These are phyloP conservation scores for Pythium aphanidermatum DNA, from an alignment of 352 stramenopile species.

Conservation along the genomic window DNA sequence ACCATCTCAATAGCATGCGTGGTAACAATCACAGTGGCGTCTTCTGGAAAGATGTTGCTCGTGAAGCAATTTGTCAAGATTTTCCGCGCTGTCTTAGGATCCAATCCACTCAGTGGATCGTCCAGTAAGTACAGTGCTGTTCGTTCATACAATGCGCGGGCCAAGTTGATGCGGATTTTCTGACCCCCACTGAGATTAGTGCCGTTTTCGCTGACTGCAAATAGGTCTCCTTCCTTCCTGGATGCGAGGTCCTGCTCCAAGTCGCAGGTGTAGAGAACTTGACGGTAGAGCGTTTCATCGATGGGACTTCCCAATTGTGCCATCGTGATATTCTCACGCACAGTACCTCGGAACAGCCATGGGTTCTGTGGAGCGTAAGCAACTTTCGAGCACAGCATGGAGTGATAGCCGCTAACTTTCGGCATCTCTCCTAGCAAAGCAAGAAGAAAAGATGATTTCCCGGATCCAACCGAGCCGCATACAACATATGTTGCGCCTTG, in stretches of 20 bases:
- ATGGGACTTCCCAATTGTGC: constrained; percentile 18
- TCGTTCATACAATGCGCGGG: constrained; percentile 71
- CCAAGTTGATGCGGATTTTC: constrained; percentile 74
- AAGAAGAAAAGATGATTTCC: constrained; percentile 95
- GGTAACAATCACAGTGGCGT: constrained; percentile 60
- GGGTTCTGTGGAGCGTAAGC: constrained; percentile 76
- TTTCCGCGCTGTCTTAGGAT: constrained; percentile 46
- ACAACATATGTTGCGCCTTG: constrained; percentile 49
- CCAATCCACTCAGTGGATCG: constrained; percentile 80
- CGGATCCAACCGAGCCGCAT: constrained; percentile 88
- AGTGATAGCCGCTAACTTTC: constrained; percentile 20
- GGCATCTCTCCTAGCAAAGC: constrained; percentile 96
- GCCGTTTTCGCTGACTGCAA: constrained; percentile 62
- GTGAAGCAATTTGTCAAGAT: constrained; percentile 32
- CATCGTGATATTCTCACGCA: constrained; percentile 66
- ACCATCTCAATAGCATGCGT: constrained; percentile 74
- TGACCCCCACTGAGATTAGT: constrained; percentile 86
- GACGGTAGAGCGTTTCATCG: constrained; percentile 37
- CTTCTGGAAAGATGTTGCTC: constrained; percentile 32
- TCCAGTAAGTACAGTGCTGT: constrained; percentile 81
- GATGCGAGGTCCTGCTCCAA: constrained; percentile 58
- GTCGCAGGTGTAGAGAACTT: constrained; percentile 59
- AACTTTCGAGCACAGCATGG: constrained; percentile 13
- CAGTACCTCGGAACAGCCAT: constrained; percentile 61
- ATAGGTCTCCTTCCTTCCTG: constrained; percentile 36